A percentile compares a stretch with the other conserved stretches of the same genome.
These are phyloP conservation scores for Luffa aegyptiaca DNA, from an alignment of 306 rosid genomes.

Conservation along the genomic window DNA sequence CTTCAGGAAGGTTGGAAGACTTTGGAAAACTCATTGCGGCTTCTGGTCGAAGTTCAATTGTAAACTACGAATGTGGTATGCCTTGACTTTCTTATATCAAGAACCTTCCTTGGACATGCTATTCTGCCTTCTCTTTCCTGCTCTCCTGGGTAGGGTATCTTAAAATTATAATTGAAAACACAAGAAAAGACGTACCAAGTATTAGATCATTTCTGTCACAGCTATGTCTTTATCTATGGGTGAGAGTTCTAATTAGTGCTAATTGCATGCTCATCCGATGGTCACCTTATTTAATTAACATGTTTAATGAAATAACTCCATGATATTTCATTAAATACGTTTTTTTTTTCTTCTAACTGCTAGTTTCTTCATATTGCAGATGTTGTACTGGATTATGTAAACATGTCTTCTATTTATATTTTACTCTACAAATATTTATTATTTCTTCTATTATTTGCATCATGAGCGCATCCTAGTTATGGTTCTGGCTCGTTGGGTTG, in stretches of 20 bases:
- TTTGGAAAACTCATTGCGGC: constrained; percentile 73
- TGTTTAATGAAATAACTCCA: not conserved
- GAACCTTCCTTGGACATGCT: not conserved
- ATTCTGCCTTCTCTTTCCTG: not conserved
- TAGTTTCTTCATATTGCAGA: not conserved
- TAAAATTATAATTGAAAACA: not conserved
- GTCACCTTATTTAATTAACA: not conserved
- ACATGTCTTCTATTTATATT: not conserved
- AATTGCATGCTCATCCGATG: not conserved
- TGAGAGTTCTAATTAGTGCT: not conserved
- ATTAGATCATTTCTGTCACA: not conserved
- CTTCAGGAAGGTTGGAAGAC: constrained; percentile 50
- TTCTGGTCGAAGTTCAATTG: constrained; percentile 86
- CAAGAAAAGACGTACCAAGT: not conserved
- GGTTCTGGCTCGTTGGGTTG: not conserved
- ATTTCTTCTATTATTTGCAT: not conserved
- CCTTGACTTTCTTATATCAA: not conserved
- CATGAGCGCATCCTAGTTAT: not conserved
- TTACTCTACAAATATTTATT: not conserved
- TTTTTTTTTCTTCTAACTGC: not conserved
- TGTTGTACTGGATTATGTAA: not conserved
- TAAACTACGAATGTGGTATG: constrained; percentile 88
- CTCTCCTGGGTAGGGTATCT: not conserved
- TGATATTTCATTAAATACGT: not conserved
- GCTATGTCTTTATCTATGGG: not conserved